Evolutionary conservation across 345 rosid genomes (phyloP), one percentile per base, ranked within the genome.

Genomic region (Anastatica hierochuntica): DNA sequence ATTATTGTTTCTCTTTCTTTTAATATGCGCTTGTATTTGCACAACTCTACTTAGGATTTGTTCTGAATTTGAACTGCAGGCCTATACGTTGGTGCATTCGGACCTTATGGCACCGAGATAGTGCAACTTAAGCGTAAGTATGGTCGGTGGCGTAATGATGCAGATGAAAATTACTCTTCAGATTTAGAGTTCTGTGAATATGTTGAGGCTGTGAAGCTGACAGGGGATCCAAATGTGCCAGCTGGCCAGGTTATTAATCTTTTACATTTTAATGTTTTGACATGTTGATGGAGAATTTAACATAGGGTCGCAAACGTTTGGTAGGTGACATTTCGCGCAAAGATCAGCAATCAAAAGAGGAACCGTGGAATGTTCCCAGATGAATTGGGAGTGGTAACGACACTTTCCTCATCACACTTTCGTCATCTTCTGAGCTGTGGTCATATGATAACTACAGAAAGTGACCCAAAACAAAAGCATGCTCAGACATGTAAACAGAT

Each of bases 201-300:
- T 52, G 98, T 90, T 20, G 98, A 90, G 73, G 98, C 98, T 10
- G 90, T 84, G 70, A 90, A 84, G 79, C 71, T 90, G 59, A 90
- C 96, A n/a, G 98, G 98, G 49, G 98, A 90, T 74, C 94, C 89
- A 36, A 90, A 90, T 69, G 90, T 87, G 64, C 96, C 98, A 10
- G 95, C 98, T 58, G 96, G 96, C 58, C 77, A 90, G 98, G 98
- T 90, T 60, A 58, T 42, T 62, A 47, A 49, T 57, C 55, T 46
- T 37, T 9, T 33, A 15, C 5, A 18, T 18, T 41, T 26, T 49
- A 4, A 29, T 29, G 33, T 2, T 5, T 4, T 31, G 14, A 34
- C n/a, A n/a, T n/a, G n/a, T n/a, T n/a, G n/a, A n/a, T n/a, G n/a
- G n/a, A 17, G 26, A 43, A 19, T 1, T 3, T 13, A 34, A 56